Percentiles rank a stretch among this genome's conserved stretches.
These are phyloP conservation scores for Neurospora cerealis DNA, from an alignment of 495 filamentous ascomycete species.

Conservation along the genomic window DNA sequence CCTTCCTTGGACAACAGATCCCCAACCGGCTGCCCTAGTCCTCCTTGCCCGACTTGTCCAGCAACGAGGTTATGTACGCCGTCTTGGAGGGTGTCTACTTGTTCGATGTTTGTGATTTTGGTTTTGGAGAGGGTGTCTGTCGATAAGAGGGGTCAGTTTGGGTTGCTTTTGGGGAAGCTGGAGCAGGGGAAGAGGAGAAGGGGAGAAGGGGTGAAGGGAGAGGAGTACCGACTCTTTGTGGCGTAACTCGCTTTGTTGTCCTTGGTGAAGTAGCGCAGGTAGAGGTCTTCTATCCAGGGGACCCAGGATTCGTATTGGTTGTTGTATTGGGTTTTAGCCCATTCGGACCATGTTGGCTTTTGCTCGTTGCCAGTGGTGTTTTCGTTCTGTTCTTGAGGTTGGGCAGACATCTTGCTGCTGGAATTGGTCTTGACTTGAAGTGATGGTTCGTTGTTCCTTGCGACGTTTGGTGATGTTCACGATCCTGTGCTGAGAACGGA, in stretches of 20 bases:
- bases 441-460: neutral
- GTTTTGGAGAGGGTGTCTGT: constrained; percentile 53
- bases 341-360: constrained; percentile 23
- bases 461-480: neutral
- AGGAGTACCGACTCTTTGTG: constrained; percentile 39
- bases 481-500: neutral
- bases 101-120: constrained; percentile 52
- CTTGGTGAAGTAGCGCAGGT: constrained; percentile 58
- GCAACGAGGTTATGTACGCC: constrained; percentile 46
- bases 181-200: neutral
- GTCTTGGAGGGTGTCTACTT: constrained; percentile 56
- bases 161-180: neutral
- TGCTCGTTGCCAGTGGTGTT: neutral
- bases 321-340: constrained; percentile 49
- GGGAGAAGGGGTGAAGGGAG: neutral
- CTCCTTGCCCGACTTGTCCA: constrained; percentile 54
- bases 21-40: constrained; percentile 50
- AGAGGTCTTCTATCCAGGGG: constrained; percentile 65
- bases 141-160: neutral
- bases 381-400: neutral
- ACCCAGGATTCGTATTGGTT: constrained; percentile 62
- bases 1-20: constrained; percentile 52
- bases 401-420: neutral
- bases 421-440: too few species aligned
- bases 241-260: constrained; percentile 64